Conservation (phyloP, 345 rosid genomes). For the Populus euphratica region DNA sequence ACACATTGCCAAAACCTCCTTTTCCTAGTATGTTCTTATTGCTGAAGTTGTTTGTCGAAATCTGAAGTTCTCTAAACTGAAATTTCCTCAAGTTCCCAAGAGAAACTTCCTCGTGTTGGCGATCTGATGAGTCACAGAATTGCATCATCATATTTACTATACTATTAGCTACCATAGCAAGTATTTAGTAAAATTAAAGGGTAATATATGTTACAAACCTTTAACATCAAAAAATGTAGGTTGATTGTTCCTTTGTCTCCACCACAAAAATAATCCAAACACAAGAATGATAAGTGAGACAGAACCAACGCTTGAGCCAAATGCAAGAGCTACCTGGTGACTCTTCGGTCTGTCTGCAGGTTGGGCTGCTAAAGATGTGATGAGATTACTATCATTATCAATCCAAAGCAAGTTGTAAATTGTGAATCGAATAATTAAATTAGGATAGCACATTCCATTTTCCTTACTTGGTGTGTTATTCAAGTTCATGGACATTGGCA, state of each 20-base stretch:
- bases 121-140: constrained; percentile 34
- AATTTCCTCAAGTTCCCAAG: constrained; percentile 88
- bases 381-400: constrained; percentile 16
- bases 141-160: neutral
- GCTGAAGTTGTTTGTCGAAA: constrained; percentile 82
- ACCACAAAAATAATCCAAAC: constrained; percentile 71
- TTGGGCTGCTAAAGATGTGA: constrained; percentile 33
- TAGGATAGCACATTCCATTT: neutral
- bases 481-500: constrained; percentile 98
- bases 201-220: constrained; percentile 40
- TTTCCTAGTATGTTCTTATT: constrained; percentile 83
- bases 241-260: constrained; percentile 70
- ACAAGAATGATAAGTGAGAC: constrained; percentile 59
- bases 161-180: neutral
- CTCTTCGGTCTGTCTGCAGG: constrained; percentile 42
- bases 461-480: constrained; percentile 62
- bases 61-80: constrained; percentile 81
- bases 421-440: neutral
- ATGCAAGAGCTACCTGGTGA: constrained; percentile 71
- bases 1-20: constrained; percentile 91
- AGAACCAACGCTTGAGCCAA: constrained; percentile 63
- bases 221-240: constrained; percentile 73
- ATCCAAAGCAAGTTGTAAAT: neutral
- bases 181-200: neutral
- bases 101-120: constrained; percentile 67